Conservation (phyloP, 129 eudicot species). For the Erigeron canadensis region DNA sequence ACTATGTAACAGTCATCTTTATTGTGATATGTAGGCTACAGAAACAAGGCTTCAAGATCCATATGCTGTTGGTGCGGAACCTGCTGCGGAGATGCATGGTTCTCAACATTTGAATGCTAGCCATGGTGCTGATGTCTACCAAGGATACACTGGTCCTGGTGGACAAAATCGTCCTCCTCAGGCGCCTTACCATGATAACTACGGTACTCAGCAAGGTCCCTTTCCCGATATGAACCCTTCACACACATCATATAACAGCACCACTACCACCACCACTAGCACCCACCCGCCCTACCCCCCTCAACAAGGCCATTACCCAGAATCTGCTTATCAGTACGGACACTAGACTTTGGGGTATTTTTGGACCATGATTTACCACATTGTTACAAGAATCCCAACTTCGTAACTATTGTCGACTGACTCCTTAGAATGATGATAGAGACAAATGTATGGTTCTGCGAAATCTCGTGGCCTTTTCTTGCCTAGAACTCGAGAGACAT, state of each 20-base stretch:
- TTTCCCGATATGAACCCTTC: constrained; percentile 38
- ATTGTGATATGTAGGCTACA: constrained; percentile 42
- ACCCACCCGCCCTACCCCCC: constrained; percentile 43
- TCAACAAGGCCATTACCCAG: constrained; percentile 46
- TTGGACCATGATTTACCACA: constrained; percentile 40
- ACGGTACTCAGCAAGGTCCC: constrained; percentile 47
- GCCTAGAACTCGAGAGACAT: constrained; percentile 28
- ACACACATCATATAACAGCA: constrained; percentile 39
- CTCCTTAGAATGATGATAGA: constrained; percentile 34
- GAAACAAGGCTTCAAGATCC: constrained; percentile 54
- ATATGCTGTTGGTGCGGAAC: constrained; percentile 38
- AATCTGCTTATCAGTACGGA: constrained; percentile 51
- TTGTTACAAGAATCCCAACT: constrained; percentile 26
- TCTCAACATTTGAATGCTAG: constrained; percentile 23
- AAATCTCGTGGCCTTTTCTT: constrained; percentile 19
- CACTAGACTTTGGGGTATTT: constrained; percentile 24
- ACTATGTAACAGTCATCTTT: not conserved
- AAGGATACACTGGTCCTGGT: constrained; percentile 31
- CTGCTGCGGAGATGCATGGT: constrained; percentile 38
- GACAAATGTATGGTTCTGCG: constrained; percentile 14
- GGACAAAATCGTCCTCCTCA: constrained; percentile 39
- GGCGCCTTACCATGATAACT: constrained; percentile 36
- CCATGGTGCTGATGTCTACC: constrained; percentile 28
- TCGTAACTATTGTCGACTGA: constrained; percentile 16
- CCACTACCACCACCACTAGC: constrained; percentile 15